Evolutionary conservation across 768 basidiomycete genomes (phyloP), one percentile per base, ranked within the genome.

Genomic region (Grammothele lineata): DNA sequence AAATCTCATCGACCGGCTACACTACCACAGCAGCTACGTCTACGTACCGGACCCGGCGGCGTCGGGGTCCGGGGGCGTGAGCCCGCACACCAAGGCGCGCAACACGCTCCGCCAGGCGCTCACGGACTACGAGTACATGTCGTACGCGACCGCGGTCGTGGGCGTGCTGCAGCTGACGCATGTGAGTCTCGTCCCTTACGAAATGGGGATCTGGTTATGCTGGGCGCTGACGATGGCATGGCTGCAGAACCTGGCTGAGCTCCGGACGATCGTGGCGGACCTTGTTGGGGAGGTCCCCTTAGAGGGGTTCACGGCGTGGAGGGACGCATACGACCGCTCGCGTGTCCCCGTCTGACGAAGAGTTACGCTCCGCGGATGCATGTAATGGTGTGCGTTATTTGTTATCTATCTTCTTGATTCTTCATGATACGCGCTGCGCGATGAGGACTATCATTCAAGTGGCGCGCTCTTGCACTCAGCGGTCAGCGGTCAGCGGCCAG

Each of bases 211-310:
- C n/a, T n/a, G n/a, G n/a, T n/a, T n/a, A n/a, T n/a, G n/a, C n/a
- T n/a, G n/a, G n/a, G 14, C 27, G 27, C 21, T 43, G 22, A 25
- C 24, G 25, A 40, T 33, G 18, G 10, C 23, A 25, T 12, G 3
- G 10, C 12, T 4, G 23, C 37, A 72, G 71, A 57, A 54, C 1
- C 40, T 73, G 36, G 69, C 71, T 45, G 70, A 70, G 37, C 50
- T 69, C n/a, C 66, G 70, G 12, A 37, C 38, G 15, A 63, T 71
- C 37, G 63, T 65, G 9, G 66, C 61, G 24, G 52, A 60, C 4
- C 54, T 74, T 7, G 71, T 70, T 48, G 72, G 72, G 5, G 72
- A 72, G 51, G 62, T 72, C 10, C 68, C 69, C 7, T 50, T 74
- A 9, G 54, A 55, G 47, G 72, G 72, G 2, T 73, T 67, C 45